phyloP scores from a whole-genome alignment of 1,284 basidiomycete genomes.

The Rhodotorula sp. region DNA sequence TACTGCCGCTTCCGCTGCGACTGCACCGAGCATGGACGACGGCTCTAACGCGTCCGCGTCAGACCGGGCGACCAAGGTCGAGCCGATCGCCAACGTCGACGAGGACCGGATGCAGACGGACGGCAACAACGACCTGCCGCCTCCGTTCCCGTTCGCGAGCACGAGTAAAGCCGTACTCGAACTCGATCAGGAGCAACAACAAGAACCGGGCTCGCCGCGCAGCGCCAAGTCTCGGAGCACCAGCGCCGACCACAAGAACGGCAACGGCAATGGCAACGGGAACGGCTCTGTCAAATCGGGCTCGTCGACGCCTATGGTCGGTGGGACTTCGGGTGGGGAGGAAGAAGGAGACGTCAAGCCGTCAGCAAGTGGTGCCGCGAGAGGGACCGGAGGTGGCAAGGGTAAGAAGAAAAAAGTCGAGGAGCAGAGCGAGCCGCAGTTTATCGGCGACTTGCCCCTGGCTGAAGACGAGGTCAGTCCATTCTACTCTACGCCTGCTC shows the following conservation, averaged over 20 bases:
- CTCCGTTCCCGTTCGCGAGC: constrained; percentile 15
- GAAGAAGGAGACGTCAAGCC: constrained; percentile 2
- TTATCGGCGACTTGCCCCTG: constrained; percentile 72
- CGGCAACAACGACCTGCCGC: not conserved
- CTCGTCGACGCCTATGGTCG: not conserved
- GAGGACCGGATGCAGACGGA: constrained; percentile 14
- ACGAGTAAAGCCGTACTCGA: not conserved
- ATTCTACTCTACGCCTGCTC: no score
- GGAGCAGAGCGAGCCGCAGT: constrained; percentile 43
- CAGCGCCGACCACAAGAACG: not conserved
- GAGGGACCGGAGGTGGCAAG: not conserved
- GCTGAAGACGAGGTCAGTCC: constrained; percentile 59
- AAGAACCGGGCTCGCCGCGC: not conserved
- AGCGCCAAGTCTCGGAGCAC: not conserved
- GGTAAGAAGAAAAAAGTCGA: constrained; percentile 18
- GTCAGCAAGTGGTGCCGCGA: not conserved
- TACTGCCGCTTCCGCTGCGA: not conserved
- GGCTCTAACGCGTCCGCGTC: not conserved
- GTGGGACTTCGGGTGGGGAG: not conserved
- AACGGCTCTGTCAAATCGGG: not conserved
- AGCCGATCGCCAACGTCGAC: not conserved
- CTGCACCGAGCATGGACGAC: not conserved
- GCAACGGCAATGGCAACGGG: not conserved
- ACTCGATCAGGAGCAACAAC: not conserved
- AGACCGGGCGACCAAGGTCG: not conserved